Evolutionary conservation across 1,284 basidiomycete genomes (phyloP).

Genomic region (Golubevia sp.): DNA sequence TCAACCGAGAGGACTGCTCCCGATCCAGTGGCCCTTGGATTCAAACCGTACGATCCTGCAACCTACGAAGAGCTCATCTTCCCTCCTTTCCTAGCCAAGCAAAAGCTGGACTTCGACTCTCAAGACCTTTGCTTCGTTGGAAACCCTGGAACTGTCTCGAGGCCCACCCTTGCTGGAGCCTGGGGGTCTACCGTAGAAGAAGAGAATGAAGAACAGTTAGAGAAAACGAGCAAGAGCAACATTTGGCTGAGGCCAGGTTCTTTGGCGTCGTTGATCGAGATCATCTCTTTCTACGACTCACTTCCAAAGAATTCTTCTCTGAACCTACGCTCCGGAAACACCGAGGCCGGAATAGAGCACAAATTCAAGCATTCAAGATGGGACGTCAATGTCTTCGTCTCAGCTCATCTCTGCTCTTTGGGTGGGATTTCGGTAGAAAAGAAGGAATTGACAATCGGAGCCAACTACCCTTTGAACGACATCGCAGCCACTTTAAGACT

Average conservation of each 20-base stretch:
- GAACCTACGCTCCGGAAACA: constrained; percentile 47
- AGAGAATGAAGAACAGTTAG: constrained; percentile 10
- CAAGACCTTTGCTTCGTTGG: constrained; percentile 46
- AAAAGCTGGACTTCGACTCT: constrained; percentile 22
- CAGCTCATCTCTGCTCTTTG: constrained; percentile 31
- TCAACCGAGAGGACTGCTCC: constrained; percentile 16
- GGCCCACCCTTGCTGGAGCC: constrained; percentile 5
- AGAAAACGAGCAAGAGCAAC: constrained; percentile 9
- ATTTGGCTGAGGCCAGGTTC: constrained; percentile 47
- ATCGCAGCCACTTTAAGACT: constrained; percentile 22
- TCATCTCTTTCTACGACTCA: constrained; percentile 10
- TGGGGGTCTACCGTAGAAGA: neutral
- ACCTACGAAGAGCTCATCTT: constrained; percentile 56
- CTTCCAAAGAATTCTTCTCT: constrained; percentile 16
- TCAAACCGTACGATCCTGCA: constrained; percentile 55
- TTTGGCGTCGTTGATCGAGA: constrained; percentile 24
- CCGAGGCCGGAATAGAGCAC: constrained; percentile 48
- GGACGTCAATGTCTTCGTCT: constrained; percentile 55
- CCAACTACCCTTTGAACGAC: constrained; percentile 44
- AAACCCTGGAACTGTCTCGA: constrained; percentile 1
- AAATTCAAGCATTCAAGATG: constrained; percentile 41
- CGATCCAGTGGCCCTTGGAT: constrained; percentile 36
- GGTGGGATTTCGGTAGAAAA: neutral
- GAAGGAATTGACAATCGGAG: constrained; percentile 44
- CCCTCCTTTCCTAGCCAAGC: constrained; percentile 53